phyloP scores from a whole-genome alignment of 495 filamentous ascomycete genomes.

The Penicillium taxi region DNA sequence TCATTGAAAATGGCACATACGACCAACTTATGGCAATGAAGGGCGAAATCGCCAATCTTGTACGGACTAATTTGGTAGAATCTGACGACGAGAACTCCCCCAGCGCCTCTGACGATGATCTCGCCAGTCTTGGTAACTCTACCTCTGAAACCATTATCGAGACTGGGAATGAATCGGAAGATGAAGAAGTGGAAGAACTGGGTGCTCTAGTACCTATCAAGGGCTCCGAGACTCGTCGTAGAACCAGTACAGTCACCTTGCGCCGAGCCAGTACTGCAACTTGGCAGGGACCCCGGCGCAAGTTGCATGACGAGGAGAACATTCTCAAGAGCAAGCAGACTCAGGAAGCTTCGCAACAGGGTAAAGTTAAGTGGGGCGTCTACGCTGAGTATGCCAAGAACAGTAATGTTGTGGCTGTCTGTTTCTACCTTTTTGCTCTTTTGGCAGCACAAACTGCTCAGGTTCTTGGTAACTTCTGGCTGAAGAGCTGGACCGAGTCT shows the following conservation, averaged over 20 bases:
- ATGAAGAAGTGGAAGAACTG: constrained; percentile 69
- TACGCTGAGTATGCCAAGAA: constrained; percentile 87
- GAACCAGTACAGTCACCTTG: constrained; percentile 65
- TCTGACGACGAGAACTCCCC: constrained; percentile 52
- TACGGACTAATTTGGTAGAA: constrained; percentile 65
- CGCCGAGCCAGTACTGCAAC: constrained; percentile 87
- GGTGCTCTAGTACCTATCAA: constrained; percentile 65
- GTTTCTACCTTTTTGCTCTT: constrained; percentile 69
- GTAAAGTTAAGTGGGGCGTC: constrained; percentile 94
- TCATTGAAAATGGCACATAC: constrained; percentile 83
- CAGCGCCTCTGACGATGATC: constrained; percentile 43
- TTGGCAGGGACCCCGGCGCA: constrained; percentile 78
- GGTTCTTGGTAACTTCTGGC: constrained; percentile 79
- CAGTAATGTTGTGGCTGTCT: constrained; percentile 79
- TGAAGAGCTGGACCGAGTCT: constrained; percentile 82
- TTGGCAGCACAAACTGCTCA: constrained; percentile 72
- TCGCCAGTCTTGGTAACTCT: constrained; percentile 44
- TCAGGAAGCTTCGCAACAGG: constrained; percentile 83
- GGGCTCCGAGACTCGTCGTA: constrained; percentile 42
- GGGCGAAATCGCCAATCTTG: constrained; percentile 77
- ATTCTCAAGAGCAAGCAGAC: constrained; percentile 69
- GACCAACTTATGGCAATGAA: constrained; percentile 88
- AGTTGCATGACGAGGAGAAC: constrained; percentile 75
- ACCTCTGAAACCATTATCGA: constrained; percentile 48
- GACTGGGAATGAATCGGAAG: constrained; percentile 47